Conservation (phyloP, 306 rosid species). For the Cercis canadensis region DNA sequence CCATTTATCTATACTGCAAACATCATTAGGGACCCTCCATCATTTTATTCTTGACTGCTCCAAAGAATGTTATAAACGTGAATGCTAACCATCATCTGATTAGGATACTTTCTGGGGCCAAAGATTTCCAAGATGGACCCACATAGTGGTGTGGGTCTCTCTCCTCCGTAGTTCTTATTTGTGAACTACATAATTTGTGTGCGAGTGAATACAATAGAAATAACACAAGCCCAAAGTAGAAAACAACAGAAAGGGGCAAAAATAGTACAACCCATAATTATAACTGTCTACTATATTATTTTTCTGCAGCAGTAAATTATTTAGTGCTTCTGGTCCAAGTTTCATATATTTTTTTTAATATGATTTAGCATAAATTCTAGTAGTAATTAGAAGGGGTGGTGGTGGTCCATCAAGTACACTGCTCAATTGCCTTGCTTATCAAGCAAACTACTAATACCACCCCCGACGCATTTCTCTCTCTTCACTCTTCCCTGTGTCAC, state of each 20-base stretch:
- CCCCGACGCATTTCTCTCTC: constrained; percentile 41
- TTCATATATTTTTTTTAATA: constrained; percentile 33
- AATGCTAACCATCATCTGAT: constrained; percentile 78
- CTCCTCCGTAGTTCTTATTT: constrained; percentile 10
- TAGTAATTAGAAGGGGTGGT: constrained; percentile 66
- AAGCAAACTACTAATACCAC: constrained; percentile 68
- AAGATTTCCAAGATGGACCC: constrained; percentile 59
- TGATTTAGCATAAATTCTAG: constrained; percentile 34
- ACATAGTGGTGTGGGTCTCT: constrained; percentile 32
- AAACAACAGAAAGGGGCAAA: constrained; percentile 12
- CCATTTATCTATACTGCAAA: constrained; percentile 53
- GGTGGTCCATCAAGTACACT: constrained; percentile 90
- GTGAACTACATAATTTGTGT: constrained; percentile 33
- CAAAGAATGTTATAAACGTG: constrained; percentile 81
- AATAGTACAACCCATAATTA: constrained; percentile 23
- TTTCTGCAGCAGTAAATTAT: constrained; percentile 27
- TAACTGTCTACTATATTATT: constrained; percentile 4
- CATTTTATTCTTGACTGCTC: constrained; percentile 67
- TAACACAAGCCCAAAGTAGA: constrained; percentile 31
- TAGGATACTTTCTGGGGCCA: constrained; percentile 54
- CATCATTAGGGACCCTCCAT: constrained; percentile 73
- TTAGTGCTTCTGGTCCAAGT: constrained; percentile 61
- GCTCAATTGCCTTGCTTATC: constrained; percentile 85
- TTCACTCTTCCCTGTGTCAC: constrained; percentile 40
- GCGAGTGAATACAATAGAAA: constrained; percentile 38